A percentile compares a stretch with the other conserved stretches of the same genome.
Conservation (phyloP, 495 filamentous ascomycete genomes). For the Neurospora discreta region DNA sequence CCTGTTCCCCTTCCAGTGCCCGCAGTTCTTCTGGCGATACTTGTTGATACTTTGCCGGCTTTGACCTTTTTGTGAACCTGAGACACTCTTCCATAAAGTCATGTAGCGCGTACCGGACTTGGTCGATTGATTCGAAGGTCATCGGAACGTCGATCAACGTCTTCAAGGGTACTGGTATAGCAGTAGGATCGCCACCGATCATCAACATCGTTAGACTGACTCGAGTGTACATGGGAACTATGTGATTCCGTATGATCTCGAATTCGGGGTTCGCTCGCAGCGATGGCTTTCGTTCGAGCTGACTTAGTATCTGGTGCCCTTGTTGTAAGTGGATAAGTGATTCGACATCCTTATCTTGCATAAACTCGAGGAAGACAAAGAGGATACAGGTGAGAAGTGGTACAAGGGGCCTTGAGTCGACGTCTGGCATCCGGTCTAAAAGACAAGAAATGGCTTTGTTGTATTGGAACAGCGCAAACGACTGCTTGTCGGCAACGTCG, state of each 20-base stretch:
- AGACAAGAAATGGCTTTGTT: conserved; percentile 40
- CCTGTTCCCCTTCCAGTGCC: conserved; percentile 19
- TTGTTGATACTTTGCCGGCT: conserved; percentile 13
- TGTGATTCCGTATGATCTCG: conserved; percentile 26
- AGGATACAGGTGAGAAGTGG: conserved; percentile 43
- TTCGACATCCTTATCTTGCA: conserved; percentile 37
- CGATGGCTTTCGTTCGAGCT: conserved; percentile 19
- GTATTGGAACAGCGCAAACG: conserved; percentile 41
- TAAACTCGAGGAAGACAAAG: conserved; percentile 48
- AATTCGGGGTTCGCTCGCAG: conserved; percentile 17
- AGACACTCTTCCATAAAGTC: conserved; percentile 25
- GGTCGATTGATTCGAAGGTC: conserved; percentile 19
- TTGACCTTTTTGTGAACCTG: conserved; percentile 19
- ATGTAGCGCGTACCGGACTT: conserved; percentile 23
- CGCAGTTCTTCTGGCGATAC: conserved; percentile 14
- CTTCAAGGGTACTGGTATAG: conserved; percentile 20
- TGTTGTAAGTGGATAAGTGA: conserved; percentile 33
- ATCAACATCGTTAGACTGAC: conserved; percentile 28
- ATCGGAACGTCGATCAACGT: conserved; percentile 18
- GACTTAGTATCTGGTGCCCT: conserved; percentile 26
- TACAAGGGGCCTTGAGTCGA: conserved; percentile 33
- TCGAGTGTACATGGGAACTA: conserved; percentile 33
- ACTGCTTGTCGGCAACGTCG: conserved; percentile 21
- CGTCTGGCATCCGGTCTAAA: conserved; percentile 27
- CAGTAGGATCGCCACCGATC: conserved; percentile 19